A percentile compares a stretch with the other conserved stretches of the same genome.
phyloP scores from a whole-genome alignment of 2,329 filamentous ascomycete species.

The Drechslera avenae region DNA sequence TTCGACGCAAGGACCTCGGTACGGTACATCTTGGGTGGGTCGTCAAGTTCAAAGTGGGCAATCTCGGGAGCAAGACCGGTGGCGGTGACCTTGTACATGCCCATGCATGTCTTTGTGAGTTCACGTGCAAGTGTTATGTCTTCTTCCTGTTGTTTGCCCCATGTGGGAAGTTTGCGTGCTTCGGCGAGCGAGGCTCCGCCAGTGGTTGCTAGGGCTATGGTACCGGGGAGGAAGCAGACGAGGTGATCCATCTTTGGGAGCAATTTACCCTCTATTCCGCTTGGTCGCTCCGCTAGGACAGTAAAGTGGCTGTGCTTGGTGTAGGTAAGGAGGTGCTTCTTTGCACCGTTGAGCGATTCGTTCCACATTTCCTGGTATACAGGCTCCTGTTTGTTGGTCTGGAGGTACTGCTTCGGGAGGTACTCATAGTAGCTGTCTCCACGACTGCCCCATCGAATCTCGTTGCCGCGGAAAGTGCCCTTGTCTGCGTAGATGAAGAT shows the following conservation, averaged over 20 bases:
- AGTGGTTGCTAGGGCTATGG: slow-evolving; percentile 87
- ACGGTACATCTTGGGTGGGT: slow-evolving; percentile 66
- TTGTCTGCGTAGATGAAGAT: slow-evolving; percentile 85
- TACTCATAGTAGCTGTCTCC: slow-evolving; percentile 99
- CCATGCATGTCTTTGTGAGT: slow-evolving; percentile 96
- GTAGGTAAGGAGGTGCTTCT: slow-evolving; percentile 91
- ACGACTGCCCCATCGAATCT: slow-evolving; percentile 89
- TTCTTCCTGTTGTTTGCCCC: slow-evolving; percentile 79
- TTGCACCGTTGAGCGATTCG: slow-evolving; percentile 80
- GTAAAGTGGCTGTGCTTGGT: slow-evolving; percentile 79
- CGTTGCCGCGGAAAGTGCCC: slow-evolving; percentile 79
- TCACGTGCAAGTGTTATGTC: slow-evolving; percentile 88
- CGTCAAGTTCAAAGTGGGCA: slow-evolving; percentile 80
- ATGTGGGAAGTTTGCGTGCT: slow-evolving; percentile 71
- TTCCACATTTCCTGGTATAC: slow-evolving; percentile 94
- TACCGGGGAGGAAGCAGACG: slow-evolving; percentile 96
- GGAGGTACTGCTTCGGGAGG: slow-evolving; percentile 96
- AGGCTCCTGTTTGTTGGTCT: slow-evolving; percentile 84
- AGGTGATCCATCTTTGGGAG: slow-evolving; percentile 97
- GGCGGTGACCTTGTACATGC: slow-evolving; percentile 88
- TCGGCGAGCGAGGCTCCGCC: slow-evolving; percentile 75
- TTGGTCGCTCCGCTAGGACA: slow-evolving; percentile 84
- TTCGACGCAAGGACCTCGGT: slow-evolving; percentile 54
- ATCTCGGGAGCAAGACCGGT: slow-evolving; percentile 96
- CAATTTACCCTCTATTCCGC: slow-evolving; percentile 68